phyloP scores from a whole-genome alignment of 2,329 filamentous ascomycete genomes.

The Podosphaera xanthii region DNA sequence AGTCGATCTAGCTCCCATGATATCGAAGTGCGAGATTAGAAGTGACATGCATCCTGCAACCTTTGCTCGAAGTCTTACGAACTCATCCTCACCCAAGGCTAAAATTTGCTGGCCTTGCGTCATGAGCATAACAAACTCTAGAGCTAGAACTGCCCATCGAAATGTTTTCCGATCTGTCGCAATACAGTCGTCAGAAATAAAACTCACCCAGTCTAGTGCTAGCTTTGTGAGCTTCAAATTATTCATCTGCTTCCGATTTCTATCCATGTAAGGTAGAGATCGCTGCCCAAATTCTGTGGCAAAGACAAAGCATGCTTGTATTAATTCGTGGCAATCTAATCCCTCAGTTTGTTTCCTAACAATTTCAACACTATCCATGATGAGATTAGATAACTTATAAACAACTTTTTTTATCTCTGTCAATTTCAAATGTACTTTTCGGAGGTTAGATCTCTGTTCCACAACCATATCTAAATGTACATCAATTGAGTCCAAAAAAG shows the following conservation, averaged over 20 bases:
- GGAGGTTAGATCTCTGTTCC: conserved; percentile 80
- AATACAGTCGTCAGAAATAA: conserved; percentile 91
- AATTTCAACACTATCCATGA: conserved; percentile 95
- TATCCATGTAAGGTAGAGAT: conserved; percentile 85
- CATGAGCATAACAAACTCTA: conserved; percentile 96
- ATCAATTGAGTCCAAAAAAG: conserved; percentile 57
- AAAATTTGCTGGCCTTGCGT: conserved; percentile 82
- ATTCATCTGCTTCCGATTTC: conserved; percentile 88
- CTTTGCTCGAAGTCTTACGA: conserved; percentile 58
- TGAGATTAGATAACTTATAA: conserved; percentile 89
- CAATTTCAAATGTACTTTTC: conserved; percentile 72
- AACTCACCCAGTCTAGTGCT: conserved; percentile 89
- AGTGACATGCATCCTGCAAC: conserved; percentile 95
- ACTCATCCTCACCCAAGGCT: conserved; percentile 75
- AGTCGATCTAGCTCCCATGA: conserved; percentile 88
- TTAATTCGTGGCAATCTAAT: conserved; percentile 78
- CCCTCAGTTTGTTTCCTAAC: conserved; percentile 68
- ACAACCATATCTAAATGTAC: conserved; percentile 74
- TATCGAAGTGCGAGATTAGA: conserved; percentile 94
- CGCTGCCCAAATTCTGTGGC: conserved; percentile 97
- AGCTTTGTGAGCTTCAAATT: conserved; percentile 86
- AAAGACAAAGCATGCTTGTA: conserved; percentile 94
- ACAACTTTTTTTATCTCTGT: conserved; percentile 90
- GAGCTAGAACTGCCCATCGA: conserved; percentile 82
- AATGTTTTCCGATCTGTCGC: conserved; percentile 90